Evolutionary conservation across 257 asterid genomes (phyloP).

Genomic region (Anisodus tanguticus): DNA sequence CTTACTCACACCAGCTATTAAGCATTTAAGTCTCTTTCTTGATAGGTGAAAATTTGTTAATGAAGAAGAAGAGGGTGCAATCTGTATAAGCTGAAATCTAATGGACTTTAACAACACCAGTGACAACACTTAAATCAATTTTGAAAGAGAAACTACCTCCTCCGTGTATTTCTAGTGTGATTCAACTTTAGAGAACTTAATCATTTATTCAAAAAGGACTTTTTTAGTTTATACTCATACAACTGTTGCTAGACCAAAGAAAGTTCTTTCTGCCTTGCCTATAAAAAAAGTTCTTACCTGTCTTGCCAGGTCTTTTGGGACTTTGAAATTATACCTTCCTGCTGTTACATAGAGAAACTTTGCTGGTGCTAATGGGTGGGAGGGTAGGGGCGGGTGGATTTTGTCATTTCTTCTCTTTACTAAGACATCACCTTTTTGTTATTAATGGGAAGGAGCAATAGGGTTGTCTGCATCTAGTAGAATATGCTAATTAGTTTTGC

Average conservation of each 20-base stretch:
- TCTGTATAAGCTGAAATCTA: neutral
- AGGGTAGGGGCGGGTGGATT: neutral
- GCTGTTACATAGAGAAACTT: constrained; percentile 17
- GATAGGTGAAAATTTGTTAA: neutral
- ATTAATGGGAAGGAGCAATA: neutral
- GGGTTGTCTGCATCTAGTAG: constrained; percentile 5
- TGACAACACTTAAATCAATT: neutral
- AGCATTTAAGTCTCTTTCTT: neutral
- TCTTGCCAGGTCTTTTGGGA: constrained; percentile 2
- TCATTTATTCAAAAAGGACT: neutral
- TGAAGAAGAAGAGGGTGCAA: neutral
- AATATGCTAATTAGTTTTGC: neutral
- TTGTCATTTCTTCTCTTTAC: constrained; percentile 1
- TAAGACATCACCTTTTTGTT: neutral
- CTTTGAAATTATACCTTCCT: neutral
- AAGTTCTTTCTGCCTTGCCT: neutral
- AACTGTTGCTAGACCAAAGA: neutral
- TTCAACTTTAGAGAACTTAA: neutral
- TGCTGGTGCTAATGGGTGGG: neutral
- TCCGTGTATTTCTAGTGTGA: neutral
- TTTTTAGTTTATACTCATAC: neutral
- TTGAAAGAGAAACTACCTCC: neutral
- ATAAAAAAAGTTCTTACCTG: neutral
- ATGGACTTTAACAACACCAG: neutral
- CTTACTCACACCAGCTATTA: neutral